These are phyloP conservation scores for Durotheca rogersii DNA, from an alignment of 495 filamentous ascomycete species.

Conservation along the genomic window DNA sequence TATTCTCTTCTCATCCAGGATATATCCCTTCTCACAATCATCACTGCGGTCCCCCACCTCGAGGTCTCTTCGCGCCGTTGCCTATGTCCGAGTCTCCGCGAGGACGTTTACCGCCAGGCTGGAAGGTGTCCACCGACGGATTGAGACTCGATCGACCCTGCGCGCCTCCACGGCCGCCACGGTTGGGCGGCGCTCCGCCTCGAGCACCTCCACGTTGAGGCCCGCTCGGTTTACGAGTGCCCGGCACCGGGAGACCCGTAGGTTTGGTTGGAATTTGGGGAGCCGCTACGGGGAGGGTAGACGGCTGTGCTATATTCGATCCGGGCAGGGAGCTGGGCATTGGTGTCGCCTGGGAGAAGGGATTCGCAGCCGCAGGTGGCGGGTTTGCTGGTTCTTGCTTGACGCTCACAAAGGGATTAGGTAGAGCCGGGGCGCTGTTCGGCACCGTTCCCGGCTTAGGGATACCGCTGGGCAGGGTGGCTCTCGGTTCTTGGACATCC, in stretches of 20 bases:
- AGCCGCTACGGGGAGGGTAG: slow-evolving; percentile 21
- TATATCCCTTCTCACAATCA: neutral
- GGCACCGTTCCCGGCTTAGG: slow-evolving; percentile 26
- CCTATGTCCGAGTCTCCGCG: slow-evolving; percentile 61
- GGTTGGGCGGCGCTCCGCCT: slow-evolving; percentile 27
- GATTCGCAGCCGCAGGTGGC: slow-evolving; percentile 20
- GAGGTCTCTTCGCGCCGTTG: slow-evolving; percentile 33
- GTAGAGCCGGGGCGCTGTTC: slow-evolving; percentile 15
- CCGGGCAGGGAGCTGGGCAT: slow-evolving; percentile 17
- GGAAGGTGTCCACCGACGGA: slow-evolving; percentile 57
- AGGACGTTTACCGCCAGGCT: slow-evolving; percentile 66
- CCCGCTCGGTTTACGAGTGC: slow-evolving; percentile 30
- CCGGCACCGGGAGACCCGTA: slow-evolving; percentile 33
- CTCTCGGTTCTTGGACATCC: slow-evolving; percentile 24
- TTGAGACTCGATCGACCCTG: slow-evolving; percentile 51
- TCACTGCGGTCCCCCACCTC: slow-evolving; percentile 34
- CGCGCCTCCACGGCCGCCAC: slow-evolving; percentile 33
- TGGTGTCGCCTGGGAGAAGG: slow-evolving; percentile 33
- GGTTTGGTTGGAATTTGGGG: slow-evolving; percentile 33
- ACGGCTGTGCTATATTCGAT: slow-evolving; percentile 8
- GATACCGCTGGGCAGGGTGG: slow-evolving; percentile 25
- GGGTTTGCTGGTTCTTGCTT: slow-evolving; percentile 18
- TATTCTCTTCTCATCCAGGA: neutral
- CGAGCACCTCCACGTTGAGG: slow-evolving; percentile 33
- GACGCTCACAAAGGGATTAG: slow-evolving; percentile 28